Evolutionary conservation across 2,329 filamentous ascomycete species (phyloP).

Genomic region (Ambrosiella xylebori): DNA sequence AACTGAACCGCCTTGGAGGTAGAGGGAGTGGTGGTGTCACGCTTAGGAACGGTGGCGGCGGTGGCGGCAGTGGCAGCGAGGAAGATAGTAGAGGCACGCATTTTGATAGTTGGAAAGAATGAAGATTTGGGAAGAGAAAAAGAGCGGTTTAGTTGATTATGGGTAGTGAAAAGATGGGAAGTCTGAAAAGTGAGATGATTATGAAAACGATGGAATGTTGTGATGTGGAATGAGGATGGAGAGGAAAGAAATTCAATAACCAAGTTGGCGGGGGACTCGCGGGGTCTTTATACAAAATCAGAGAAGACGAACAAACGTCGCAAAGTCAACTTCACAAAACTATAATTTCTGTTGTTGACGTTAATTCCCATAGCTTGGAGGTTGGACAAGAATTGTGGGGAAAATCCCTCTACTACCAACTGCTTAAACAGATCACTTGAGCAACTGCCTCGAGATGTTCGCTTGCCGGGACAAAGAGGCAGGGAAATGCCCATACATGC

Average conservation of each 20-base stretch:
- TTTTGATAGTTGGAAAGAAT: not conserved
- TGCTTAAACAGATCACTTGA: too few relatives aligned
- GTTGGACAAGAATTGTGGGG: too few relatives aligned
- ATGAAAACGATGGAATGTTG: not conserved
- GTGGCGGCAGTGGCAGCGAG: constrained; percentile 6
- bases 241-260: not conserved
- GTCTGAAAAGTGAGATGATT: not conserved
- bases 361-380: too few relatives aligned
- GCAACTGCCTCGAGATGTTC: too few relatives aligned
- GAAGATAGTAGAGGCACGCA: constrained; percentile 2
- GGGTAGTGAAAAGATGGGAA: not conserved
- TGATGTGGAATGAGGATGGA: not conserved
- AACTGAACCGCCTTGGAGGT: constrained; percentile 25
- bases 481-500: too few relatives aligned
- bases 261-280: not conserved
- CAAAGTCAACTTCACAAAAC: too few relatives aligned
- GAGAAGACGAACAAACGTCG: not conserved
- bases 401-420: too few relatives aligned
- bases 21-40: constrained; percentile 10
- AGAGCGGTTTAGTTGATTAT: not conserved
- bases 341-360: too few relatives aligned
- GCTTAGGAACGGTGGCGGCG: constrained; percentile 15
- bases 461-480: too few relatives aligned
- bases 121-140: not conserved
- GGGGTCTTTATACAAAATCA: not conserved